Conservation (phyloP, 1,284 basidiomycete genomes). For the Fistulinella cinereoalba region DNA sequence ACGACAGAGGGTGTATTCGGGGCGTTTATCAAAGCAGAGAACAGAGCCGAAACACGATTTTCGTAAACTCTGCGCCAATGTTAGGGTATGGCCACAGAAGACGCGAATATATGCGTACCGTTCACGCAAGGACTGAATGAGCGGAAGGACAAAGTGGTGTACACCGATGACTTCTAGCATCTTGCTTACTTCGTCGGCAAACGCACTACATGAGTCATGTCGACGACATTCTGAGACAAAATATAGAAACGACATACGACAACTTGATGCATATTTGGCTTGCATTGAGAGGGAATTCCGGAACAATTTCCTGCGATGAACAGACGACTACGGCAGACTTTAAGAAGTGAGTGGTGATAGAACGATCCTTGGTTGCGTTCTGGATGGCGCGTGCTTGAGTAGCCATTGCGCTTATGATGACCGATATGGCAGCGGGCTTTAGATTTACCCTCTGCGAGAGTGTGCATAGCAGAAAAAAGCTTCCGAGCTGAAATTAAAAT, state of each 20-base stretch:
- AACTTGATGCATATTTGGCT: slow-evolving; percentile 25
- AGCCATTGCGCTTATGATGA: slow-evolving; percentile 55
- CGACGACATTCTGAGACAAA: not conserved
- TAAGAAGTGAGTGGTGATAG: slow-evolving; percentile 20
- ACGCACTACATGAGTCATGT: slow-evolving; percentile 37
- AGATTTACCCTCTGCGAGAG: slow-evolving; percentile 64
- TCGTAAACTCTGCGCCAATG: slow-evolving; percentile 43
- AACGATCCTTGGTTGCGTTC: slow-evolving; percentile 19
- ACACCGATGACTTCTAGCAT: slow-evolving; percentile 48
- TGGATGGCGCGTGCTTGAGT: slow-evolving; percentile 39
- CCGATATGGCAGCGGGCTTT: slow-evolving; percentile 52
- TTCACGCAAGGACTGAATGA: slow-evolving; percentile 44
- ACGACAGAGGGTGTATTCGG: slow-evolving; percentile 37
- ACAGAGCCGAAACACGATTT: slow-evolving; percentile 35
- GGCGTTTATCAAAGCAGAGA: slow-evolving; percentile 46
- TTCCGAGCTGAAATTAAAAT: slow-evolving; percentile 53
- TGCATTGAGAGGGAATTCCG: slow-evolving; percentile 12
- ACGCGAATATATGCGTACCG: slow-evolving; percentile 36
- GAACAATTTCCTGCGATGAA: slow-evolving; percentile 23
- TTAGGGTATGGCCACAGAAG: slow-evolving; percentile 2
- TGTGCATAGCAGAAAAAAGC: slow-evolving; percentile 65
- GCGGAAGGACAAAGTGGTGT: slow-evolving; percentile 58
- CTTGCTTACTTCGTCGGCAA: slow-evolving; percentile 46
- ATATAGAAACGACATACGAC: slow-evolving; percentile 23
- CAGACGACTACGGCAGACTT: slow-evolving; percentile 32